phyloP scores from a whole-genome alignment of 495 filamentous ascomycete genomes.

The Schizothecium vesticola region DNA sequence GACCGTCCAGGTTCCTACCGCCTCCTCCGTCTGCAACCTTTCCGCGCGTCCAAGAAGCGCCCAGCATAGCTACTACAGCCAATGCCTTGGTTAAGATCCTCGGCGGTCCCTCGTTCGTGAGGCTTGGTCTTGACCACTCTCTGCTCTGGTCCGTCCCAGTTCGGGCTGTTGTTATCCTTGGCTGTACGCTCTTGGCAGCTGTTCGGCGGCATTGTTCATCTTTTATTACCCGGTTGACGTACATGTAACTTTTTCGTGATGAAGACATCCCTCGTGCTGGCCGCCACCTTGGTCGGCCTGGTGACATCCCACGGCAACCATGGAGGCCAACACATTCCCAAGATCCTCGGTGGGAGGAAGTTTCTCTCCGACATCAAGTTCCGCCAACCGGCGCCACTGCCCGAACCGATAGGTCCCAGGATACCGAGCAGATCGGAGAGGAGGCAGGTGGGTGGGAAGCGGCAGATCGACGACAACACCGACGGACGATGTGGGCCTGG shows the following conservation, averaged over 20 bases:
- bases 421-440: slow-evolving; percentile 7
- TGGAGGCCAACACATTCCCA: slow-evolving; percentile 30
- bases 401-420: not conserved
- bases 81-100: slow-evolving; percentile 13
- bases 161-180: not conserved
- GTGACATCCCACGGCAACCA: slow-evolving; percentile 27
- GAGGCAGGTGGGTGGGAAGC: slow-evolving; percentile 4
- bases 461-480: slow-evolving; percentile 17
- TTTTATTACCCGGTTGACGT: slow-evolving; percentile 4
- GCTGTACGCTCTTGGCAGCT: slow-evolving; percentile 4
- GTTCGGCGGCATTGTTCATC: not conserved
- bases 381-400: slow-evolving; percentile 9
- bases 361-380: slow-evolving; percentile 27
- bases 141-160: slow-evolving; percentile 5
- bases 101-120: slow-evolving; percentile 19
- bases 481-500: slow-evolving; percentile 35
- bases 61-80: slow-evolving; percentile 9
- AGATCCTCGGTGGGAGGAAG: slow-evolving; percentile 32
- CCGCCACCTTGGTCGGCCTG: slow-evolving; percentile 23
- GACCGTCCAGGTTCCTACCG: slow-evolving; percentile 9
- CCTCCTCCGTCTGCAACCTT: slow-evolving; percentile 19
- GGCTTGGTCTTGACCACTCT: slow-evolving; percentile 7
- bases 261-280: slow-evolving; percentile 28
- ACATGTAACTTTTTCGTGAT: slow-evolving; percentile 19
- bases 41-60: slow-evolving; percentile 15